Conservation (phyloP, 106 monocot species). For the Dendrobium huoshanense region DNA sequence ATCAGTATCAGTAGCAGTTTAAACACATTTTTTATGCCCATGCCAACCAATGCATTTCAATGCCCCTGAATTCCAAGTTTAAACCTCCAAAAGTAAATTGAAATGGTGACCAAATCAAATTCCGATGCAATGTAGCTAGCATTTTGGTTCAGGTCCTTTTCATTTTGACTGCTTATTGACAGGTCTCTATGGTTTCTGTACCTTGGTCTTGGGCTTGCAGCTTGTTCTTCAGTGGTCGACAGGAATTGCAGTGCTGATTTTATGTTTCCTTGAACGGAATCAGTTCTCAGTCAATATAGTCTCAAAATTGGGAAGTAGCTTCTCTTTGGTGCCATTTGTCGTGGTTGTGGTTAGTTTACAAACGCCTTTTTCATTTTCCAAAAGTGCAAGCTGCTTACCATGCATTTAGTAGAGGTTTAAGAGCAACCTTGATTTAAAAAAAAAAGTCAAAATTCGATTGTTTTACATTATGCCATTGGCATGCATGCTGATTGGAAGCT, state of each 20-base stretch:
- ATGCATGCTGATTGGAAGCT: neutral
- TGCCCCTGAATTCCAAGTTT: neutral
- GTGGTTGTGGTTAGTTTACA: conserved; percentile 67
- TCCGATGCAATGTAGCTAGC: conserved; percentile 9
- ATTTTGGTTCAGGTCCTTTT: conserved; percentile 53
- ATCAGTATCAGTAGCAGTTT: neutral
- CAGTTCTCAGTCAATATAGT: conserved; percentile 55
- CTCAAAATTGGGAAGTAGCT: conserved; percentile 90
- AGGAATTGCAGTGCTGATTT: conserved; percentile 72
- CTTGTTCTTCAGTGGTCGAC: conserved; percentile 79
- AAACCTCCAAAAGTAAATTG: neutral
- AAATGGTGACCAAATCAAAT: neutral
- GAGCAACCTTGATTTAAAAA: neutral
- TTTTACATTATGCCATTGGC: neutral
- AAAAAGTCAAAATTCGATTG: neutral
- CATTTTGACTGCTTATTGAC: conserved; percentile 80
- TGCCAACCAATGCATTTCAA: neutral
- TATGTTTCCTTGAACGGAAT: conserved; percentile 63
- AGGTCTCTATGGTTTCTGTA: conserved; percentile 60
- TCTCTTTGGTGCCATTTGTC: conserved; percentile 76
- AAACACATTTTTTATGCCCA: neutral
- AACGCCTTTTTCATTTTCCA: neutral
- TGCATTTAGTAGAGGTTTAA: conserved; percentile 24
- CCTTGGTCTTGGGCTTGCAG: conserved; percentile 76
- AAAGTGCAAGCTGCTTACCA: conserved; percentile 26